Evolutionary conservation across 208 protist species (phyloP).

Genomic region (Trichomonas vaginalis): DNA sequence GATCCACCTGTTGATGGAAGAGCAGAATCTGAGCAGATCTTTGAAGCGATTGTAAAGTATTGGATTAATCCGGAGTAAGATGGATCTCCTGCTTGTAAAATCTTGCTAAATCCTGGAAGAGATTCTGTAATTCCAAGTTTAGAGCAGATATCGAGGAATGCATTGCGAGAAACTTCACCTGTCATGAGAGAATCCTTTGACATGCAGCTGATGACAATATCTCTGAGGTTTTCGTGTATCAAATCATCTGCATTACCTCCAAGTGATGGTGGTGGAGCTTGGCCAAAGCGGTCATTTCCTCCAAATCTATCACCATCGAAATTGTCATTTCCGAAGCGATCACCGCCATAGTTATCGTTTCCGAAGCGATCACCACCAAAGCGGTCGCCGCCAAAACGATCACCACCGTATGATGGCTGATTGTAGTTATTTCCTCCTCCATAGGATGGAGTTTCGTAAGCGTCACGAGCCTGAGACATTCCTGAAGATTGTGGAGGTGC

Average conservation of each 20-base stretch:
- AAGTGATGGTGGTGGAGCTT: neutral
- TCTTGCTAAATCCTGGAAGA: neutral
- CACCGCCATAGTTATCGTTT: too few relatives aligned
- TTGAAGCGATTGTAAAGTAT: neutral
- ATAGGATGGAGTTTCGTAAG: too few relatives aligned
- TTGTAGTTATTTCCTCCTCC: neutral
- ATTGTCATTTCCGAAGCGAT: neutral
- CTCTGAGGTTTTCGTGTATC: neutral
- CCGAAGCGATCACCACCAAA: neutral
- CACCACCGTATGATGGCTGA: neutral
- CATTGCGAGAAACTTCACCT: neutral
- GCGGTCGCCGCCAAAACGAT: neutral
- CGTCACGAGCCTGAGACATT: too few relatives aligned
- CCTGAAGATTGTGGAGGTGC: too few relatives aligned
- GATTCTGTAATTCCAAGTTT: neutral
- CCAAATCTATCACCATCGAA: too few relatives aligned
- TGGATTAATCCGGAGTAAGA: neutral
- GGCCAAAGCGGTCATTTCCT: neutral
- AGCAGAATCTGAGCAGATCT: neutral
- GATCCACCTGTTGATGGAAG: neutral
- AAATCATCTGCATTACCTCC: neutral
- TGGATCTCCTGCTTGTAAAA: neutral
- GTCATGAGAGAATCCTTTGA: neutral
- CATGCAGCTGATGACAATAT: neutral
- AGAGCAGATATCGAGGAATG: neutral